phyloP scores from a whole-genome alignment of 495 filamentous ascomycete species.

The Apodospora peruviana region DNA sequence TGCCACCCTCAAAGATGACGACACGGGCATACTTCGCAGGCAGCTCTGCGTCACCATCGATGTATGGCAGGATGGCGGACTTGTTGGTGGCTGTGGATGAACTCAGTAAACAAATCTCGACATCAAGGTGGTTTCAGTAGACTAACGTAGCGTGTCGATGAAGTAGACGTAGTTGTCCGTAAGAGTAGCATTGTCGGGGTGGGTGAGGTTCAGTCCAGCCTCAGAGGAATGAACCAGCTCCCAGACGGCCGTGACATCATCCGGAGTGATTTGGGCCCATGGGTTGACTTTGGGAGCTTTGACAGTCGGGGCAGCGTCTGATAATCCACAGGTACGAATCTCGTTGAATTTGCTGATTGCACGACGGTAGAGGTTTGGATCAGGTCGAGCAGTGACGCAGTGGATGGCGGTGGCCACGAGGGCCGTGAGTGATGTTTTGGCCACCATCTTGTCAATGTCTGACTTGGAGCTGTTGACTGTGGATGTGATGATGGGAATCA shows the following conservation, averaged over 20 bases:
- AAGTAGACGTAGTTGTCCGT: constrained; percentile 32
- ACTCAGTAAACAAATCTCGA: not conserved
- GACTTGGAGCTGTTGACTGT: no score
- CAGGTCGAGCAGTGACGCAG: constrained; percentile 9
- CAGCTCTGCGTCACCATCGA: constrained; percentile 32
- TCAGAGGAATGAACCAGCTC: constrained; percentile 24
- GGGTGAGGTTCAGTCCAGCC: constrained; percentile 24
- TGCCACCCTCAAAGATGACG: constrained; percentile 38
- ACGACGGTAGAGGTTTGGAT: constrained; percentile 7
- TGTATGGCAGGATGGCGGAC: constrained; percentile 40
- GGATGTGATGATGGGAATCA: no score
- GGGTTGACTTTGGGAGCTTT: constrained; percentile 24
- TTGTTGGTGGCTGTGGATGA: constrained; percentile 40
- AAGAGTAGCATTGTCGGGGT: constrained; percentile 13
- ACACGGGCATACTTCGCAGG: constrained; percentile 46
- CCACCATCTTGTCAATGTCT: constrained; percentile 9
- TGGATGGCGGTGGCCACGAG: constrained; percentile 6
- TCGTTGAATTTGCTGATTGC: constrained; percentile 3
- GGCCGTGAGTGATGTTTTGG: constrained; percentile 6
- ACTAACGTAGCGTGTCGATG: constrained; percentile 40
- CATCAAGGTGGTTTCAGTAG: not conserved
- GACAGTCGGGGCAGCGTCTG: constrained; percentile 9
- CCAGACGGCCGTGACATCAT: constrained; percentile 25
- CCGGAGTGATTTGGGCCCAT: constrained; percentile 24
- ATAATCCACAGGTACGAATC: constrained; percentile 7